phyloP scores from a whole-genome alignment of 805 yeast genomes.

The Brettanomyces bruxellensis region DNA sequence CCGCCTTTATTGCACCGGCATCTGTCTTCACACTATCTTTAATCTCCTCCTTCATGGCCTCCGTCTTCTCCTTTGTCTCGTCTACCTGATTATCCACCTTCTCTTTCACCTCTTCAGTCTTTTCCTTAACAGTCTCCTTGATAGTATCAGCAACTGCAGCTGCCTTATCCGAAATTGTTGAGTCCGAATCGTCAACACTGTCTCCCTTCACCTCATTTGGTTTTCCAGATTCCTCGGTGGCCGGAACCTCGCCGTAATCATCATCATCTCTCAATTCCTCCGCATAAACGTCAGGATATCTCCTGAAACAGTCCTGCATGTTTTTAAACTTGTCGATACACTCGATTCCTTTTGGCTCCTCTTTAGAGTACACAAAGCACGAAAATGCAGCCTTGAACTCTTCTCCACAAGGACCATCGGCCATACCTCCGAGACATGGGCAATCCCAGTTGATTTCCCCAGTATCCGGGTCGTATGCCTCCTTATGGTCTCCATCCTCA shows the following conservation, averaged over 20 bases:
- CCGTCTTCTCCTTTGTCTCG: background rate
- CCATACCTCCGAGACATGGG: constrained; percentile 99
- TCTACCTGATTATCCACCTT: constrained; percentile 2
- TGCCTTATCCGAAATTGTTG: constrained; percentile 7
- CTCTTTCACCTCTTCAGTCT: constrained; percentile 6
- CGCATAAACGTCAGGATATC: constrained; percentile 86
- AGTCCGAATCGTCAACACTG: constrained; percentile 3
- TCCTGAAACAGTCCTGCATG: constrained; percentile 93
- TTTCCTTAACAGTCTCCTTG: constrained; percentile 10
- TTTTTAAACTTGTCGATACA: constrained; percentile 83
- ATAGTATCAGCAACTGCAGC: constrained; percentile 11
- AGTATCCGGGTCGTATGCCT: constrained; percentile 91
- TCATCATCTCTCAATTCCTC: constrained; percentile 84
- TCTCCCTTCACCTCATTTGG: constrained; percentile 1
- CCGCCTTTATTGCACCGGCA: background rate
- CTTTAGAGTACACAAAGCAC: constrained; percentile 88
- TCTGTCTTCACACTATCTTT: background rate
- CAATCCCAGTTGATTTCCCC: constrained; percentile 99
- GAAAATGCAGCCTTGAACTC: constrained; percentile 92
- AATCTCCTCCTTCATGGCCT: constrained; percentile 1
- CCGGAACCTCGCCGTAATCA: constrained; percentile 25
- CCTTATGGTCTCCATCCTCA: constrained; percentile 37
- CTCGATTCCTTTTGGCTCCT: constrained; percentile 94
- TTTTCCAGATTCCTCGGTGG: constrained; percentile 1
- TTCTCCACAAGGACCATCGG: constrained; percentile 96